These are phyloP conservation scores for Linum usitatissimum DNA, from an alignment of 345 rosid genomes.

Conservation along the genomic window DNA sequence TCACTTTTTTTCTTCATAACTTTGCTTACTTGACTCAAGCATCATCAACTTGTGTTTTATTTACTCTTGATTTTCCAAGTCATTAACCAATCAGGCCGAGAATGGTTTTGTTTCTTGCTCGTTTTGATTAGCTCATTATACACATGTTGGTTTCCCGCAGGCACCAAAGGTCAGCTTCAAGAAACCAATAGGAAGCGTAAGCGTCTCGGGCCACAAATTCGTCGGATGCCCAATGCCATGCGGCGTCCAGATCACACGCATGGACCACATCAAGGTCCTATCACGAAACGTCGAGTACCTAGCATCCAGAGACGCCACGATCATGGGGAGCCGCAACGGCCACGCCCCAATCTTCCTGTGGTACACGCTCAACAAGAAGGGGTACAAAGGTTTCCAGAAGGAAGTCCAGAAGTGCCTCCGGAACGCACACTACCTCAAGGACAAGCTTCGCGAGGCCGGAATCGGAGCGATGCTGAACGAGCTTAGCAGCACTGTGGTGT, in stretches of 20 bases:
- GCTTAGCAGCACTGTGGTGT: conserved; percentile 91
- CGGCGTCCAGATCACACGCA: conserved; percentile 84
- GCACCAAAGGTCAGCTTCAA: conserved; percentile 88
- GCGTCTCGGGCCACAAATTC: conserved; percentile 92
- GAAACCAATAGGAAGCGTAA: conserved; percentile 92
- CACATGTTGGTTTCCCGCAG: conserved; percentile 23
- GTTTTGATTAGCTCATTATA: too few species aligned
- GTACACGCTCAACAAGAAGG: conserved; percentile 85
- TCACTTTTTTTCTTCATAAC: too few species aligned
- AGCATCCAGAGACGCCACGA: conserved; percentile 96
- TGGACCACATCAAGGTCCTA: conserved; percentile 71
- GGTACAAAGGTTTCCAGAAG: conserved; percentile 88
- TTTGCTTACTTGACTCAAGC: too few species aligned
- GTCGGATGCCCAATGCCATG: conserved; percentile 99
- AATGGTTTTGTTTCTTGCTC: too few species aligned
- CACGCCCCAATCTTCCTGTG: conserved; percentile 96
- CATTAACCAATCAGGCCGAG: too few species aligned
- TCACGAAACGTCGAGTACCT: conserved; percentile 86
- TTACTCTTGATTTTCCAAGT: too few species aligned
- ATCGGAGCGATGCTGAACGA: conserved; percentile 89
- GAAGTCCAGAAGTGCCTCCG: conserved; percentile 92
- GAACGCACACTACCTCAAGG: conserved; percentile 85
- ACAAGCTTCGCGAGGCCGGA: conserved; percentile 46
- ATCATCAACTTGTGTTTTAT: too few species aligned
- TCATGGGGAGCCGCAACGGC: conserved; percentile 98